Percentiles rank a stretch among this genome's conserved stretches.
Conservation (phyloP, 2,329 filamentous ascomycete species). For the Aspergillus hiratsukae region DNA sequence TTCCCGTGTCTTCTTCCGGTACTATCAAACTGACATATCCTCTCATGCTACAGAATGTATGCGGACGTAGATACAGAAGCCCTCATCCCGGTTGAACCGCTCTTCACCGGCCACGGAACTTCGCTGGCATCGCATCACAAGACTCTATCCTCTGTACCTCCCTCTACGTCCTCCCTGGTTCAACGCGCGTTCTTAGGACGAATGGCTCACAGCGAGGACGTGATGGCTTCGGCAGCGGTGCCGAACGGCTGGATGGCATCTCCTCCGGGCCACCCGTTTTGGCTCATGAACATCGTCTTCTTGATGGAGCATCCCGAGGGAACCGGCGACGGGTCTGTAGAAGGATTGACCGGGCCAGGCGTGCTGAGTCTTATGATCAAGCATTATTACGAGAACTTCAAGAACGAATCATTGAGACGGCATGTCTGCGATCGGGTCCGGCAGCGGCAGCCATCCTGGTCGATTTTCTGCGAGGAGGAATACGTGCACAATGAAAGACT, state of each 20-base stretch:
- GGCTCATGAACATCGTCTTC: slow-evolving; percentile 14
- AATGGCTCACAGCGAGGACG: slow-evolving; percentile 13
- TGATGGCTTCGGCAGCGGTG: slow-evolving; percentile 13
- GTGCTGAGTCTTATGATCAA: slow-evolving; percentile 11
- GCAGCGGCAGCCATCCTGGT: slow-evolving; percentile 7
- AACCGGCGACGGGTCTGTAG: slow-evolving; percentile 16
- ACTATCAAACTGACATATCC: background rate
- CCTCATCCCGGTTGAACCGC: slow-evolving; percentile 10
- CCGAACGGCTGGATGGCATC: slow-evolving; percentile 22
- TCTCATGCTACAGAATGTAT: slow-evolving; percentile 13
- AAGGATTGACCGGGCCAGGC: slow-evolving; percentile 14
- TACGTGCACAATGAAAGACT: background rate
- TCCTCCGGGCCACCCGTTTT: slow-evolving; percentile 18
- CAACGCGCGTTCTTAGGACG: slow-evolving; percentile 18
- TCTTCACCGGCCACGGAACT: slow-evolving; percentile 13
- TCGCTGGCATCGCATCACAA: slow-evolving; percentile 6
- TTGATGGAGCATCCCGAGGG: slow-evolving; percentile 15
- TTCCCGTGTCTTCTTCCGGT: no score
- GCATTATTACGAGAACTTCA: slow-evolving; percentile 8
- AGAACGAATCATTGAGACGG: slow-evolving; percentile 1
- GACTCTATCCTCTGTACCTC: background rate
- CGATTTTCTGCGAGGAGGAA: slow-evolving; percentile 10
- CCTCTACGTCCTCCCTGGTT: background rate
- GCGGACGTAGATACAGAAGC: slow-evolving; percentile 19
- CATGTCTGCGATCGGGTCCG: slow-evolving; percentile 10